These are phyloP conservation scores for Vigna unguiculata DNA, from an alignment of 306 rosid genomes.

Conservation along the genomic window DNA sequence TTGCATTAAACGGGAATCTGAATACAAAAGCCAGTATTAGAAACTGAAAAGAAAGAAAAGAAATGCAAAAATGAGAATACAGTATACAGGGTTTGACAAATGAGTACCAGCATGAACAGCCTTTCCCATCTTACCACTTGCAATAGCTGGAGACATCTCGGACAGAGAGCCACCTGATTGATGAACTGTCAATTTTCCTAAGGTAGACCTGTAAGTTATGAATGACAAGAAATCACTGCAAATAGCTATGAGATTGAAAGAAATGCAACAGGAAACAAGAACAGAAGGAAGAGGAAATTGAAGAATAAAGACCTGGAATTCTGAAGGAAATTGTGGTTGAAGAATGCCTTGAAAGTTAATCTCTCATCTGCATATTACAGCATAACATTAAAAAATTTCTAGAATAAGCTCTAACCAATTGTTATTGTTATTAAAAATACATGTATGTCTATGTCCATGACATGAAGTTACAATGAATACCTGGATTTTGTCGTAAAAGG, in stretches of 20 bases:
- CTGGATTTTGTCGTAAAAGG: constrained; percentile 87
- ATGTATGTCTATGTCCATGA: neutral
- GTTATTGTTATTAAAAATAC: constrained; percentile 37
- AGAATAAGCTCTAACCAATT: constrained; percentile 31
- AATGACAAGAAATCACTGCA: constrained; percentile 42
- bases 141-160: constrained; percentile 45
- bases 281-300: neutral
- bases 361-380: constrained; percentile 84
- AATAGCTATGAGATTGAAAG: constrained; percentile 6
- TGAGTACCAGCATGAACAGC: constrained; percentile 45
- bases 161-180: constrained; percentile 45
- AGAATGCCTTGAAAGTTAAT: constrained; percentile 83
- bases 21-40: constrained; percentile 32
- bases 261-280: constrained; percentile 21
- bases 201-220: constrained; percentile 50
- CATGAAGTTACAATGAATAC: constrained; percentile 54
- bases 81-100: constrained; percentile 48
- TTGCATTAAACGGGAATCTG: constrained; percentile 85
- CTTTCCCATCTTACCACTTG: constrained; percentile 46
- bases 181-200: constrained; percentile 43
- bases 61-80: constrained; percentile 37
- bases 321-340: constrained; percentile 71
- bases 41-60: constrained; percentile 21
- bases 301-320: constrained; percentile 64
- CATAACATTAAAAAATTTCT: constrained; percentile 44